Base-by-base conservation (phyloP, 768 basidiomycete species). In the Amanita muscaria region DNA sequence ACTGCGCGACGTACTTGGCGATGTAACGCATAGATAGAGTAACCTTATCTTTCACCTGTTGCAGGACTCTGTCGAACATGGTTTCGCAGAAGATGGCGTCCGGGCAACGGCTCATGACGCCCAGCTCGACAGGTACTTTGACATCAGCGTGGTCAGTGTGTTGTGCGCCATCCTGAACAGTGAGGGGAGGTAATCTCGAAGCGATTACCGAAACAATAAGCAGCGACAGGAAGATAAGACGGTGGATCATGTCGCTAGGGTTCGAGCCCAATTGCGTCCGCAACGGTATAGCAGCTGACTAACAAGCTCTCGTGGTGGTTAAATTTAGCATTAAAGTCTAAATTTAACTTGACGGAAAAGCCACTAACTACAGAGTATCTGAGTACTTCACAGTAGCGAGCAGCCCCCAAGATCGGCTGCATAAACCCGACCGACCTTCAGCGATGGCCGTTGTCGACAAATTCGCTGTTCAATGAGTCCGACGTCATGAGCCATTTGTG, bases 11-110 rank as follows among this genome's bases (percentile, higher is more conserved):
- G 56, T 61, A 87, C 90, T 62, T 72, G 44, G 78, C 89, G 38
- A 93, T 72, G 58, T 86, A 93, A 23, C 80, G 68, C 41, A 92
- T 59, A 2, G 73, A 72, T 5, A 93, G 56, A 49, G 85, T 69
- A 35, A 92, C 66, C 62, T 84, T 86, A 50, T 74, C 64, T 3
- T 62, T 60, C 1, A 84, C 82, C 41, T 72, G 68, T 38, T 71
- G 63, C 18, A 90, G 61, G 23, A 91, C 87, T 16, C 73, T 64
- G 56, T 88, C 76, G 61, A 91, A 88, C 0, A 84, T 67, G 4
- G 71, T 64, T 61, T 94, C 91, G 58, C 89, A 92, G 10, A 86
- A 53, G 29, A 88, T 59, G 32, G 91, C 89, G 56, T 94, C 90
- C 0, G 89, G 88, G 58, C 90, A 72, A 37, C 65, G 66, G 55